Evolutionary conservation across 331 rosid species (phyloP), one percentile per base, ranked within the genome.

Genomic region (Saraca asoca): DNA sequence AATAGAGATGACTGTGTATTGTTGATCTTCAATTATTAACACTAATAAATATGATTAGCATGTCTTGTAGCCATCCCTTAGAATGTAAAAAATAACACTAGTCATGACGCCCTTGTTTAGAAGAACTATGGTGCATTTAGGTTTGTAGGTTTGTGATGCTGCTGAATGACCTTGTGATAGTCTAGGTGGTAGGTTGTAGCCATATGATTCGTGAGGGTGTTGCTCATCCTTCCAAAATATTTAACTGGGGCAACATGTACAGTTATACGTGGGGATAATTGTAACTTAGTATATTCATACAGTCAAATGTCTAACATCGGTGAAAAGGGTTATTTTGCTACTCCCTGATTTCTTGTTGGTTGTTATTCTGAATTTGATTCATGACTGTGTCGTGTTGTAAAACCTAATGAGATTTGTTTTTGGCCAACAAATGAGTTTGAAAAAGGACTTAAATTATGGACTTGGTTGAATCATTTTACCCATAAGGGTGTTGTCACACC

Each of bases 131-230:
- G 35, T 19, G 51, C 68, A 54, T 35, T 69, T 81, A 68, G 76
- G 69, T 64, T 39, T 8, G 71, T 74, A 24, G 31, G 31, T 24
- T 24, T 60, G 71, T 53, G 63, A 67, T 66, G 38, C 38, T 62
- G 31, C 62, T 72, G 67, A 78, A 70, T 73, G 80, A 66, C 59
- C 61, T 66, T 79, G 66, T 18, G 58, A 67, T 82, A 64, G 78
- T 68, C 49, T 79, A 83, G 91, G 69, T 75, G 82, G 71, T 74
- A 76, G 82, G 76, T 71, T 80, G 31, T 80, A 81, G 80, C 83
- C 78, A 75, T 75, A 24, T 73, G 75, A 80, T 82, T 84, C 64
- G 68, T 60, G 64, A 67, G 59, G 78, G 71, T 54, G 31, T 24
- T 24, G 78, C 78, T 80, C 75, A 69, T 74, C 80, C 58, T 50